Evolutionary conservation across 2,329 filamentous ascomycete genomes (phyloP).

Genomic region (Teratosphaeria zuluensis): DNA sequence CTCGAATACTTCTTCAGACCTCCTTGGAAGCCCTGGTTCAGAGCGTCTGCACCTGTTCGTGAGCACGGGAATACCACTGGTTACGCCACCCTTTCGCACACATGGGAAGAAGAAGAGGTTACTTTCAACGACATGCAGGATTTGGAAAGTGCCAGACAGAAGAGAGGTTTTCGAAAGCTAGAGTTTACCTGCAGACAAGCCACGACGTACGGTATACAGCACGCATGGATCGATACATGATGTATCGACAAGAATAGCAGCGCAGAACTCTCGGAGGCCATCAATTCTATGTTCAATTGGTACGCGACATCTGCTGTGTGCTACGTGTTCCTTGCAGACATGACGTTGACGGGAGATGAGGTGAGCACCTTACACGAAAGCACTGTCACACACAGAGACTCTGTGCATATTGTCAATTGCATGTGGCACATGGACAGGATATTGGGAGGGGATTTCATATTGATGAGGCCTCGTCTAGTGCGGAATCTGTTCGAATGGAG

Average conservation of each 20-base stretch:
- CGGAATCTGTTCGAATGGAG: no score
- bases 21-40: no score
- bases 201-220: neutral
- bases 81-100: conserved; percentile 18
- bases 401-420: neutral
- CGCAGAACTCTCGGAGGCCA: conserved; percentile 10
- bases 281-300: conserved; percentile 21
- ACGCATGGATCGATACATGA: conserved; percentile 11
- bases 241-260: conserved; percentile 11
- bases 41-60: no score
- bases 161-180: conserved; percentile 4
- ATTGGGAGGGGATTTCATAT: no score
- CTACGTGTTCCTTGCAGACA: conserved; percentile 25
- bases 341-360: conserved; percentile 3
- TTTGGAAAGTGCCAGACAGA: neutral
- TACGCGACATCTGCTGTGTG: conserved; percentile 24
- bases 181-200: neutral
- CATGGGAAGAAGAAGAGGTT: conserved; percentile 13
- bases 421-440: neutral
- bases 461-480: no score
- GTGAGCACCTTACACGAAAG: neutral
- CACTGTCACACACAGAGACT: neutral
- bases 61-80: neutral
- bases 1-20: no score
- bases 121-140: conserved; percentile 7